These are phyloP conservation scores for Phytopythium delawarense DNA, from an alignment of 352 stramenopile genomes.

Conservation along the genomic window DNA sequence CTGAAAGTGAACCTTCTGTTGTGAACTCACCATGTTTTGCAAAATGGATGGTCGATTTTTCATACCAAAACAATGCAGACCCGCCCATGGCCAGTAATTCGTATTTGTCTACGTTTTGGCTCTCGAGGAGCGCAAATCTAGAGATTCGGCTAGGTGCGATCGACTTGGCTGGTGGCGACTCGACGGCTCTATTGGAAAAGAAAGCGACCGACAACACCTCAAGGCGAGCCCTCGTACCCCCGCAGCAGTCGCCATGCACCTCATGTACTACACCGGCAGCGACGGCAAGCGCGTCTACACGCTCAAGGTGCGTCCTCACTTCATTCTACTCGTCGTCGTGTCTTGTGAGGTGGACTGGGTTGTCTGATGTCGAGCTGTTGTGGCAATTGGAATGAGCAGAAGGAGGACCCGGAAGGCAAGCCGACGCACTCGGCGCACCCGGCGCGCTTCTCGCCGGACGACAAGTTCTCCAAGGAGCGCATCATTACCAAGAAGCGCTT, in stretches of 20 bases:
- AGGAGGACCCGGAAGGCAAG: conserved; percentile 90
- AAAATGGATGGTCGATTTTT: too few species aligned
- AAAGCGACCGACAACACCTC: neutral
- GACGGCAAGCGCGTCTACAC: conserved; percentile 98
- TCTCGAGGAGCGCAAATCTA: conserved; percentile 7
- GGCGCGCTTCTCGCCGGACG: conserved; percentile 98
- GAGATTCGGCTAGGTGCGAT: conserved; percentile 1
- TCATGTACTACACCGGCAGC: conserved; percentile 98
- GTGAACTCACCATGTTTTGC: too few species aligned
- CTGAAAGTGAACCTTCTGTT: too few species aligned
- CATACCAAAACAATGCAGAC: too few species aligned
- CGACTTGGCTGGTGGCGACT: neutral
- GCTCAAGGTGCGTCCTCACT: conserved; percentile 88
- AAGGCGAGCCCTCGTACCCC: neutral
- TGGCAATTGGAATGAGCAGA: conserved; percentile 45
- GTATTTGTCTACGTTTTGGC: conserved; percentile 8
- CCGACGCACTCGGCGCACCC: conserved; percentile 96
- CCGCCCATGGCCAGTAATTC: too few species aligned
- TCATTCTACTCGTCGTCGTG: too few species aligned
- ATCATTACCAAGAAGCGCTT: conserved; percentile 99
- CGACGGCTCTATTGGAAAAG: neutral
- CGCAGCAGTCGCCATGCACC: conserved; percentile 88
- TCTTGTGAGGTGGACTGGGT: neutral
- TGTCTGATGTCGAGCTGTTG: neutral
- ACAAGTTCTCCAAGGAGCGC: conserved; percentile 99